Conservation (phyloP, 768 basidiomycete species). For the Kwoniella sp. region DNA sequence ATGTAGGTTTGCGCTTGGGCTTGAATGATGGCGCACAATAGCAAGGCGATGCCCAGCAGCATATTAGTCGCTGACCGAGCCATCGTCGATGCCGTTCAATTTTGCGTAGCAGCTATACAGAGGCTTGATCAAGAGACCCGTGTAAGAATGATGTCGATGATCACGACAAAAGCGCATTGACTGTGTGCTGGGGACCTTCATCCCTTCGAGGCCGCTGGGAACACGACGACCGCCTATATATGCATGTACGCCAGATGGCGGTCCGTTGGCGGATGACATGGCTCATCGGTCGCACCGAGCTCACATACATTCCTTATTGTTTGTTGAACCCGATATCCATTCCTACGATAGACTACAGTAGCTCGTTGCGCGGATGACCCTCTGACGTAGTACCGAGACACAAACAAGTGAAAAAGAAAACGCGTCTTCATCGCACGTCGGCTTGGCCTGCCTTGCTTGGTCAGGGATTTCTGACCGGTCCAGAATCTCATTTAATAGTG, state of each 20-base stretch:
- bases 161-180: too few relatives aligned
- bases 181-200: too few relatives aligned
- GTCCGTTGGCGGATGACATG: not conserved
- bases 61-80: not conserved
- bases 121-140: too few relatives aligned
- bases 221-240: not conserved
- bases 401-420: not conserved
- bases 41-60: not conserved
- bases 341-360: too few relatives aligned
- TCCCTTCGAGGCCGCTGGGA: too few relatives aligned
- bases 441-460: not conserved
- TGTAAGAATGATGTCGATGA: too few relatives aligned
- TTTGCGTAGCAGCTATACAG: too few relatives aligned
- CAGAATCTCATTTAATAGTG: not conserved
- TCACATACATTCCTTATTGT: too few relatives aligned
- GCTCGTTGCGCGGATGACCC: not conserved
- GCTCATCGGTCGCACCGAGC: not conserved
- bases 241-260: not conserved
- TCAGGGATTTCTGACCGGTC: not conserved
- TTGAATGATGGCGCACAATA: not conserved
- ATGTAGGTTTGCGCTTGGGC: not conserved
- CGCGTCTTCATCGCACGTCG: not conserved
- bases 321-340: not conserved
- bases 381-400: not conserved
- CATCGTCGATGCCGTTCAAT: too few relatives aligned